These are phyloP conservation scores for Pyrrhoderma noxium DNA, from an alignment of 1,284 basidiomycete species.

Conservation along the genomic window DNA sequence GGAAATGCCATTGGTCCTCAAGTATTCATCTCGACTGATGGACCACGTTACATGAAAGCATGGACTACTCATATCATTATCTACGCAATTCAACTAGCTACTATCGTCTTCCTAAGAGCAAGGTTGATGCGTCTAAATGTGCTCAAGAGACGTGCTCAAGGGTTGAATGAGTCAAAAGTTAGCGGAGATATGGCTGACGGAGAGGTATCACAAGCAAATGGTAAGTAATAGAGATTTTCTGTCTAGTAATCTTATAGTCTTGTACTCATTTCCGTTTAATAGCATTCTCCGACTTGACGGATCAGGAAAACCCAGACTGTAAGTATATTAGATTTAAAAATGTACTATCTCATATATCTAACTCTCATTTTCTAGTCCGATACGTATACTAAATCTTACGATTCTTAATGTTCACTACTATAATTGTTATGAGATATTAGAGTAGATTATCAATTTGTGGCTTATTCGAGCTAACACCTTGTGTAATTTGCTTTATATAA, in stretches of 20 bases:
- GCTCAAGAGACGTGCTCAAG: constrained; percentile 35
- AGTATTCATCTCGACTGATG: constrained; percentile 41
- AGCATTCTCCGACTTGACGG: constrained; percentile 44
- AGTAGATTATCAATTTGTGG: too few relatives aligned
- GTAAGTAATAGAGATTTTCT: constrained; percentile 19
- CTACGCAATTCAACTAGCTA: constrained; percentile 34
- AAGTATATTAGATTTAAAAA: constrained; percentile 19
- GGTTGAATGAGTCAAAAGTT: constrained; percentile 23
- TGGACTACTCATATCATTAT: constrained; percentile 44
- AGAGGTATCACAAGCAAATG: not conserved
- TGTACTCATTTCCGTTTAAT: constrained; percentile 1
- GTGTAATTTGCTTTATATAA: too few relatives aligned
- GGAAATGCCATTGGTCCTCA: constrained; percentile 43
- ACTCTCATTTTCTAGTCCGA: constrained; percentile 28
- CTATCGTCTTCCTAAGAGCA: constrained; percentile 36
- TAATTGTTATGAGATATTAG: too few relatives aligned
- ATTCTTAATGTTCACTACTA: too few relatives aligned
- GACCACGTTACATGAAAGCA: constrained; percentile 41
- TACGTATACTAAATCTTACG: constrained; percentile 35
- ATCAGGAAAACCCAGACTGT: constrained; percentile 44
- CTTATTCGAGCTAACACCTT: too few relatives aligned
- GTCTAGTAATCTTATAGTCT: not conserved
- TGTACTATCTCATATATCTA: constrained; percentile 5
- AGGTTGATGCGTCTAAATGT: constrained; percentile 41
- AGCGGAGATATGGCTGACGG: constrained; percentile 23